Base-by-base conservation (phyloP, 352 stramenopile genomes). In the Pythium myriotylum region DNA sequence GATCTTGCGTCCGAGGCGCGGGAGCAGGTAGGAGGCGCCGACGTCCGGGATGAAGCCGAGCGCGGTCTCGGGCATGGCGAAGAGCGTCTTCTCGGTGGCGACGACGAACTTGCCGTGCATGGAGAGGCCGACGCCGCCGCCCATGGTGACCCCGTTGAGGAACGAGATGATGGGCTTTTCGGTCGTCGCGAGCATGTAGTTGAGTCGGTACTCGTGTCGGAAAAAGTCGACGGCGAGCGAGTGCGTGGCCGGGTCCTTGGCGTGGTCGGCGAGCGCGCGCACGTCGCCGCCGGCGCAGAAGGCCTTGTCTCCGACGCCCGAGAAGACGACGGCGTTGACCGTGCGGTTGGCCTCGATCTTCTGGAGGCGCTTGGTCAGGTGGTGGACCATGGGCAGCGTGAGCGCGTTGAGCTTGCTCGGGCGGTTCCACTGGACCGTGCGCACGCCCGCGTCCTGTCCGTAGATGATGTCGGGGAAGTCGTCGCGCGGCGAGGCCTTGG, bases 41-140 rank as follows among this genome's bases (percentile, higher is more conserved):
- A 99, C 96, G 76, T 99, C 97, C 10, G 97, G 97, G 70, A 99
- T 98, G 53, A 99, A 95, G 7, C 97, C 97, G 66, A 99, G 98
- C 8, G 88, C 94, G 12, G 89, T 98, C 85, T 99, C 97, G 7
- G 97, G 97, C 97, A 99, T 99, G n/a, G 97, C 94, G 70, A 99
- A 99, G 1, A 99, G 27, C 41, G 96, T 98, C 69, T 97, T 95
- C 75, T 99, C 95, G 1, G 97, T 99, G 8, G 97, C 95, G 19
- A 99, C 81, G 16, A 98, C 81, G 66, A 98, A 98, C 63, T 95
- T 95, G 58, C 97, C 96, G 79, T 99, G 94, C 66, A 99, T 90
- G 13, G 94, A 99, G 29, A 99, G 71, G 0, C 97, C 97, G 32
- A 99, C 96, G 59, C 97, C 97, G 55, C 97, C 97, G 61, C 97